Evolutionary conservation across 2,329 filamentous ascomycete genomes (phyloP), one percentile per base, ranked within the genome.

Genomic region (Botrytis tulipae): DNA sequence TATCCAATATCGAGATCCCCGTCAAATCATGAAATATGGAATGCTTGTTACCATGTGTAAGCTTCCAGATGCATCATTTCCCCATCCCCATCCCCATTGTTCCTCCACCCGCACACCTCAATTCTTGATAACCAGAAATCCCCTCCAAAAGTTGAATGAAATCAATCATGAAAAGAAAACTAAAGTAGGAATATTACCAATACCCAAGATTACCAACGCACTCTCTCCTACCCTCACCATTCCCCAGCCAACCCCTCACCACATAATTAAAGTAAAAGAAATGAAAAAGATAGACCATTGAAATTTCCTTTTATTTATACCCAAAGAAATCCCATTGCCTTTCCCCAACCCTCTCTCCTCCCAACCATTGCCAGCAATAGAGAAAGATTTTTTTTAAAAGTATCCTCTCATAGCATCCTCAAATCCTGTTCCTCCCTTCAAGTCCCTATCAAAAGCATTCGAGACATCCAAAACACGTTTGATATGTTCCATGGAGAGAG

Each of bases 391-490:
- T 35, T 35, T 35, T 77, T 78, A 81, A 73, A 79, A 91, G 78
- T 96, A 96, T 79, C 91, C 93, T 76, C 92, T 87, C 93, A 96
- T 95, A 0, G 93, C 93, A 80, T 96, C 93, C 77, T 92, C 85
- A 78, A 93, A 97, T 0, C 93, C 93, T 0, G 88, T 86, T 0
- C 93, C 93, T 8, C 94, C 94, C 81, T 92, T 93, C 69, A 97
- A 85, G 80, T 97, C 94, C 44, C 90, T 87, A 76, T 95, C 92
- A 82, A 97, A 97, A 51, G 89, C 92, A 82, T 93, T 90, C 37
- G 92, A 91, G 3, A 97, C 93, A 61, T 94, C 92, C n/a, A 97
- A 86, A 20, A 97, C 93, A 75, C 93, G 89, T 77, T 88, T 89
- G 80, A 97, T 92, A 79, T 97, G 93, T 68, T 86, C 86, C 91